Conservation (phyloP, 2,329 filamentous ascomycete species). For the Byssochlamys sp. region DNA sequence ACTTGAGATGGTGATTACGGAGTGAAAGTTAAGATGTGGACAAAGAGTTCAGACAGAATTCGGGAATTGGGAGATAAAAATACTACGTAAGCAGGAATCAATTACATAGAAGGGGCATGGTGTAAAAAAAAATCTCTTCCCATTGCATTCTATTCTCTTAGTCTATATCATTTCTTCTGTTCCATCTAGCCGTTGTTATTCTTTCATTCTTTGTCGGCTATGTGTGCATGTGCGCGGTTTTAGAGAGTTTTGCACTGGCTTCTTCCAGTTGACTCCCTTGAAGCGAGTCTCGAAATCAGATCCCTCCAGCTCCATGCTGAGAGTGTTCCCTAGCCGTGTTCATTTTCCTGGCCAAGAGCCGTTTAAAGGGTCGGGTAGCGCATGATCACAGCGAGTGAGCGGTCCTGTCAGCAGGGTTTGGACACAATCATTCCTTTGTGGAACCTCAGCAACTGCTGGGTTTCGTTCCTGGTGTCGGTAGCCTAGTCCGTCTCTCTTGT, state of each 20-base stretch:
- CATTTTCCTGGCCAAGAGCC: background rate
- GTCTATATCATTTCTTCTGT: background rate
- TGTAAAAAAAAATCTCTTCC: background rate
- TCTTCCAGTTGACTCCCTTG: background rate
- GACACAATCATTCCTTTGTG: background rate
- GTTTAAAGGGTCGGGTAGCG: background rate
- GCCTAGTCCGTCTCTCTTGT: background rate
- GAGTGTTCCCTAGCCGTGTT: background rate
- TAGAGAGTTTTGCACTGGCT: background rate
- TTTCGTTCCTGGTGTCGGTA: background rate
- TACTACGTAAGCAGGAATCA: background rate
- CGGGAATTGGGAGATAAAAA: background rate
- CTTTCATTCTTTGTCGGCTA: background rate
- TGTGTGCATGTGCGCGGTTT: background rate
- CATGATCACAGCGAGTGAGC: too few relatives aligned
- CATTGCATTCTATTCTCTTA: background rate
- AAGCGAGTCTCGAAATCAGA: background rate
- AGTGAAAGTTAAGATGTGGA: too few relatives aligned
- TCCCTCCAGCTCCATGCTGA: background rate
- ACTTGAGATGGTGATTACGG: background rate
- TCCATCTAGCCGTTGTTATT: background rate
- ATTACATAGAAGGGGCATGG: too few relatives aligned
- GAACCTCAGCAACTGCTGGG: background rate
- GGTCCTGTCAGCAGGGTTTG: background rate
- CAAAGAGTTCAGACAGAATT: too few relatives aligned